Evolutionary conservation across 2,329 filamentous ascomycete genomes (phyloP).

Genomic region (Ophiocordyceps sinensis): DNA sequence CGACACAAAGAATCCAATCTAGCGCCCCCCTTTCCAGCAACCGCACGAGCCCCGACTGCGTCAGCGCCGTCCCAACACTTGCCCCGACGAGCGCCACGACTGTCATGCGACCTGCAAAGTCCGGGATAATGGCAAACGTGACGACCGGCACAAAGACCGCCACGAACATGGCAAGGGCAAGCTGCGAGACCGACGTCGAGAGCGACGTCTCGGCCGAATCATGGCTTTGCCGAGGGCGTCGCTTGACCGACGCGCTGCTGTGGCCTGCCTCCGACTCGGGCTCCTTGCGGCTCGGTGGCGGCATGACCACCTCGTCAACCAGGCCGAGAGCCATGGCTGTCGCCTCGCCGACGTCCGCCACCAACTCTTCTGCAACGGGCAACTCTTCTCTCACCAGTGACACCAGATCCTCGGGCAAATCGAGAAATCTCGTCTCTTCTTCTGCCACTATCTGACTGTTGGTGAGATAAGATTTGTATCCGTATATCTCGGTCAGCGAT

Average conservation of each 20-base stretch:
- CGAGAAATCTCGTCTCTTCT: constrained; percentile 45
- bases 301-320: constrained; percentile 3
- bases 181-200: background rate
- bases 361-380: constrained; percentile 2
- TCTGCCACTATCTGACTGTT: constrained; percentile 40
- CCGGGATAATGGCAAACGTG: constrained; percentile 41
- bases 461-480: constrained; percentile 39
- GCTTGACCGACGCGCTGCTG: background rate
- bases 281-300: constrained; percentile 1
- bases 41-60: constrained; percentile 11
- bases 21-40: constrained; percentile 6
- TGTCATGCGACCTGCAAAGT: constrained; percentile 41
- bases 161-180: constrained; percentile 9
- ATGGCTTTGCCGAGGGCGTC: background rate
- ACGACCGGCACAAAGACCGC: constrained; percentile 40
- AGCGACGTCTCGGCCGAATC: background rate
- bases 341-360: constrained; percentile 6
- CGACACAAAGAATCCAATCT: constrained; percentile 13
- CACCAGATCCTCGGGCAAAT: constrained; percentile 39
- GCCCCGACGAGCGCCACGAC: constrained; percentile 38
- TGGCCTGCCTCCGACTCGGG: constrained; percentile 1
- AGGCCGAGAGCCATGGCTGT: constrained; percentile 3
- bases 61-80: constrained; percentile 20
- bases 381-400: constrained; percentile 10
- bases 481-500: constrained; percentile 27